Evolutionary conservation across 768 basidiomycete species (phyloP).

Genomic region (Lyophyllum semitale): DNA sequence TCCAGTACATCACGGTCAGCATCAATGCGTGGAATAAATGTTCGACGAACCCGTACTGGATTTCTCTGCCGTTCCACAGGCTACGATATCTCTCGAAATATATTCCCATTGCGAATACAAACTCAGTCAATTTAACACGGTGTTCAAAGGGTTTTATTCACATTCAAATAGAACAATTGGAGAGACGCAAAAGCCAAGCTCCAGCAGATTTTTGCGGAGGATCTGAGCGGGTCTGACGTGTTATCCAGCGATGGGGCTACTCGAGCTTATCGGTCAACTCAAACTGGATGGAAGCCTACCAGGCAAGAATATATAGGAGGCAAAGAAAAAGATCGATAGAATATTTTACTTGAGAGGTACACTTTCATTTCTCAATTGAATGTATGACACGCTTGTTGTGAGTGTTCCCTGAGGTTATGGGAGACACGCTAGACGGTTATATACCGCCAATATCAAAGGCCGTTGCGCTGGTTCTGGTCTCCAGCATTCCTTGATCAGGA

Average conservation of each 20-base stretch:
- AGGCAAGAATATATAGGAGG: constrained; percentile 3
- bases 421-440: constrained; percentile 9
- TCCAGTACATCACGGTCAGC: too few species aligned
- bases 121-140: too few species aligned
- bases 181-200: constrained; percentile 5
- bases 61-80: too few species aligned
- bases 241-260: neutral
- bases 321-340: neutral
- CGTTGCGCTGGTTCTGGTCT: neutral
- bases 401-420: neutral
- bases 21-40: too few species aligned
- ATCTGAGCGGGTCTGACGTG: constrained; percentile 1
- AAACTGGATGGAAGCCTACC: neutral
- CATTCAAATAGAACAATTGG: too few species aligned
- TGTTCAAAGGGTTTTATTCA: too few species aligned
- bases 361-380: too few species aligned
- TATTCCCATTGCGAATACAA: too few species aligned
- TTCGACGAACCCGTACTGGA: too few species aligned
- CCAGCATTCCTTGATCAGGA: constrained; percentile 8
- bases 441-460: constrained; percentile 2
- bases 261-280: neutral
- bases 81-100: too few species aligned
- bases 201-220: constrained; percentile 2
- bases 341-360: too few species aligned
- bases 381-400: too few species aligned